Base-by-base conservation (phyloP, 2,329 filamentous ascomycete species). In the Pestalotiopsis sp. region DNA sequence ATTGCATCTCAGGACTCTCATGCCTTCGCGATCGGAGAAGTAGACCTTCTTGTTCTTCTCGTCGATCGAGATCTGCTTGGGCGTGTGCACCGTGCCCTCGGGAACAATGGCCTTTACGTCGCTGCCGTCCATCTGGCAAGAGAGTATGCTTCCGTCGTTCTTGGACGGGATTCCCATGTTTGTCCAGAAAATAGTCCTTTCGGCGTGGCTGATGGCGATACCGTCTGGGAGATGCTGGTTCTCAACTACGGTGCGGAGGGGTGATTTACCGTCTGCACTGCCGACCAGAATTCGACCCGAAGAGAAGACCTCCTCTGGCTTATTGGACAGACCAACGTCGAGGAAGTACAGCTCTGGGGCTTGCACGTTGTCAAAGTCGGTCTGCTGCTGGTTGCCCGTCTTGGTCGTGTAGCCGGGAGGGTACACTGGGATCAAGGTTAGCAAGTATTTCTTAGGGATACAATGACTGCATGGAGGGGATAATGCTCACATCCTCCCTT, bases 51-150 rank as follows among this genome's bases (percentile, higher is more conserved):
- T 58, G 25, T 68, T 72, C 17, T 66, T 41, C 1, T 73, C 62
- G 41, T 80, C 79, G 5, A 82, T 66, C 1, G 71, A 70, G n/a
- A 85, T 71, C 68, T 85, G 83, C 71, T 83, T 84, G 0, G 83
- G 83, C 0, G 88, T 90, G 73, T 89, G 81, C 0, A 86, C 76
- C 0, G 71, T 62, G 0, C 87, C 86, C 0, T 71, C 62, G 0
- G 81, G 71, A 0, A 90, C 75, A 2, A 90, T 73, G 0, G 79
- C 79, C 9, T 74, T 72, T 3, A 84, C 72, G 61, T 86, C 77
- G 12, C 71, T 80, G 1, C 89, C 88, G 65, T 88, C 84, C 1
- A 87, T 74, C n/a, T 82, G 81, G n/a, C 81, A 78, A 1, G 81
- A 83, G 70, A 78, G 77, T 4, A 88, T 76, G 1, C 79, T 76